A percentile compares a stretch with the other conserved stretches of the same genome.
Conservation (phyloP, 176 grass and related monocot genomes). For the Raddia guianensis region DNA sequence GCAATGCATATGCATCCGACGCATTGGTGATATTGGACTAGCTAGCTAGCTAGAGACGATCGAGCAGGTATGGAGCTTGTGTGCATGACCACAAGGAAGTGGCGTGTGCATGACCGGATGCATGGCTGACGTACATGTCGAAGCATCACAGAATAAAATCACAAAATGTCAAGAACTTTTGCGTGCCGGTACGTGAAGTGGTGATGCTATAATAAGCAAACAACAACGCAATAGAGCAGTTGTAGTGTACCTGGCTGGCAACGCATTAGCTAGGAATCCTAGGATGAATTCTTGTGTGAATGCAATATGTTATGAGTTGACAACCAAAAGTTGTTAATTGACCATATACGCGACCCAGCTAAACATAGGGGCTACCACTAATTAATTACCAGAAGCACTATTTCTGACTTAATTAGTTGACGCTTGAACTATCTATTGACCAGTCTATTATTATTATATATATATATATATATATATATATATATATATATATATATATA, state of each 20-base stretch:
- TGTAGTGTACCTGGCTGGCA: neutral
- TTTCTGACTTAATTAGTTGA: neutral
- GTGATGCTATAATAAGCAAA: constrained; percentile 9
- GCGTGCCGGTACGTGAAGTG: neutral
- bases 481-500: too few relatives aligned
- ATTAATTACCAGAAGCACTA: neutral
- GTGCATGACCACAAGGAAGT: neutral
- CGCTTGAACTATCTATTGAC: too few relatives aligned
- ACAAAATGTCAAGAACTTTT: neutral
- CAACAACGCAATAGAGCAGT: neutral
- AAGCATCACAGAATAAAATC: neutral
- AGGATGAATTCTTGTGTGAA: constrained; percentile 5
- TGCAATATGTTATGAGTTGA: neutral
- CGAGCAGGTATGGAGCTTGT: neutral
- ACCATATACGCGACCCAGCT: neutral
- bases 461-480: too few relatives aligned
- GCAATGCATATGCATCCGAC: neutral
- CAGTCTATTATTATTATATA: too few relatives aligned
- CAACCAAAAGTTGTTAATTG: neutral
- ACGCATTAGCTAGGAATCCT: neutral
- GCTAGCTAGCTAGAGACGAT: neutral
- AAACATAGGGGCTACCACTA: constrained; percentile 7
- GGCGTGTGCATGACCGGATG: neutral
- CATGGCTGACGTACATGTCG: neutral
- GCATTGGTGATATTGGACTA: neutral